phyloP scores from a whole-genome alignment of 495 filamentous ascomycete species.

The Aspergillus conjunctus region DNA sequence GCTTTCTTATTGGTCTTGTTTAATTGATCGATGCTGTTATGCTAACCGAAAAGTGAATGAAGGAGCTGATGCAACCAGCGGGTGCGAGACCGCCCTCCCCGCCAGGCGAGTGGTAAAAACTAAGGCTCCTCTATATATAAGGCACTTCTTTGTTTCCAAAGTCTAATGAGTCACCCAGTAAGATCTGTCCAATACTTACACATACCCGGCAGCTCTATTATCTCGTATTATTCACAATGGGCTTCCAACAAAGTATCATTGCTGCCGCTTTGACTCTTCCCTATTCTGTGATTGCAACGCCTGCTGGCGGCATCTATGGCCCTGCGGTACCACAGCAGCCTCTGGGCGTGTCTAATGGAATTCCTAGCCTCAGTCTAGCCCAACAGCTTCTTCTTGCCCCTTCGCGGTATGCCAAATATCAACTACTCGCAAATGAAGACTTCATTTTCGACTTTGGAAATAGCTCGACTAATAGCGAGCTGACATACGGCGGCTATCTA shows the following conservation, averaged over 20 bases:
- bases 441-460: background rate
- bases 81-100: too few relatives aligned
- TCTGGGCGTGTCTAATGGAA: background rate
- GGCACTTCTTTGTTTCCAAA: background rate
- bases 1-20: background rate
- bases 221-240: background rate
- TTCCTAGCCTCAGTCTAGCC: background rate
- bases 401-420: background rate
- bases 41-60: background rate
- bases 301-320: background rate
- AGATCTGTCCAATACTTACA: background rate
- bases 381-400: background rate
- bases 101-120: background rate
- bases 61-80: background rate
- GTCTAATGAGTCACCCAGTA: background rate
- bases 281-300: background rate
- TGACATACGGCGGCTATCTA: background rate
- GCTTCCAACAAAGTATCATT: background rate
- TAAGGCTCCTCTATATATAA: background rate
- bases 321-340: background rate
- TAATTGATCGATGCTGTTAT: background rate
- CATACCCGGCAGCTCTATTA: background rate
- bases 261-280: background rate
- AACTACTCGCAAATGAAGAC: background rate
- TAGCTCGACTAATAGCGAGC: background rate